Evolutionary conservation across 192 early-diverging fungal species (phyloP).

Genomic region (Rhizophagus sp.): DNA sequence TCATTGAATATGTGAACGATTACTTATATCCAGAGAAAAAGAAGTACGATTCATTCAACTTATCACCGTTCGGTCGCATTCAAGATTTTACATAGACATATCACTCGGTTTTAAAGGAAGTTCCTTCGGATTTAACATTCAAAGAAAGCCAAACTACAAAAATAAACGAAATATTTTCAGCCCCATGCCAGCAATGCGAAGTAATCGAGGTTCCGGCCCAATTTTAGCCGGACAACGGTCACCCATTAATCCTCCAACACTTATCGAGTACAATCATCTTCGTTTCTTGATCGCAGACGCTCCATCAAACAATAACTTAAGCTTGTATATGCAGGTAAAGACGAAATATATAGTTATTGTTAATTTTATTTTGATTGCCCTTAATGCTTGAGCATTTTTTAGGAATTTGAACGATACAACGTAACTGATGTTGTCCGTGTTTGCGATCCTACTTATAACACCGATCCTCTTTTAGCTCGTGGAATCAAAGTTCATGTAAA

Average conservation of each 20-base stretch:
- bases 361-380: not conserved
- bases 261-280: constrained; percentile 68
- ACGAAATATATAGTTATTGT: not conserved
- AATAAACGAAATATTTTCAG: too few species aligned
- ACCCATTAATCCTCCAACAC: constrained; percentile 56
- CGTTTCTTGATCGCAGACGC: constrained; percentile 81
- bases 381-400: constrained; percentile 18
- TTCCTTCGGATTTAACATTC: not conserved
- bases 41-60: not conserved
- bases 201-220: not conserved
- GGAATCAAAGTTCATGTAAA: constrained; percentile 69
- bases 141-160: too few species aligned
- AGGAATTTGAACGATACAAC: constrained; percentile 68
- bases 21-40: not conserved
- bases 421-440: constrained; percentile 82
- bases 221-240: not conserved
- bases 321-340: constrained; percentile 66
- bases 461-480: constrained; percentile 46
- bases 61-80: not conserved
- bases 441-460: constrained; percentile 82
- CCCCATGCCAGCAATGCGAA: constrained; percentile 6
- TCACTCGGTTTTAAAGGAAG: not conserved
- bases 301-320: constrained; percentile 69
- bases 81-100: not conserved
- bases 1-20: constrained; percentile 11